Evolutionary conservation across 2,329 filamentous ascomycete genomes (phyloP).

Genomic region (Fusarium concolor): DNA sequence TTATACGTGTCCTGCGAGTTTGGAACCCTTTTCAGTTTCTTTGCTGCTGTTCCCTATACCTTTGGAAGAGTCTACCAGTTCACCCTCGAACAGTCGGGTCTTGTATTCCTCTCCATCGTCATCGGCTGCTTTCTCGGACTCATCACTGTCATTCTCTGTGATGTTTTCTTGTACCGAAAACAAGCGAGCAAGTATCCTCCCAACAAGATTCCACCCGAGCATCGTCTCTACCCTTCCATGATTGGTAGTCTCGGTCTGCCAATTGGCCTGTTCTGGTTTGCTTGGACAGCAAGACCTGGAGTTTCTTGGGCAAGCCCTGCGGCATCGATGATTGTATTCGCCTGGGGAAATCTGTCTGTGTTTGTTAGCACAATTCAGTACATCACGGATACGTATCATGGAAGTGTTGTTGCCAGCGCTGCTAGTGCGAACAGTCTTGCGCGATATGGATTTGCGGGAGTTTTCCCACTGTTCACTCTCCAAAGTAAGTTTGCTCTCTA

Average conservation of each 20-base stretch:
- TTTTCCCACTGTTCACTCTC: conserved; percentile 71
- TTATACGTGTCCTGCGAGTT: conserved; percentile 64
- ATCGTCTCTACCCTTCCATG: conserved; percentile 70
- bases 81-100: conserved; percentile 54
- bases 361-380: conserved; percentile 67
- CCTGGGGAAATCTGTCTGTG: conserved; percentile 69
- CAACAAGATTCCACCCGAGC: conserved; percentile 61
- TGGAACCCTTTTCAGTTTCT: conserved; percentile 65
- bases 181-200: conserved; percentile 50
- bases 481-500: conserved; percentile 57
- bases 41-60: conserved; percentile 62
- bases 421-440: conserved; percentile 69
- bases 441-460: conserved; percentile 65
- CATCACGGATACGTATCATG: conserved; percentile 66
- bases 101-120: conserved; percentile 60
- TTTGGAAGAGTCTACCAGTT: conserved; percentile 61
- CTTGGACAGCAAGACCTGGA: conserved; percentile 62
- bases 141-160: conserved; percentile 55
- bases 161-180: conserved; percentile 56
- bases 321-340: conserved; percentile 66
- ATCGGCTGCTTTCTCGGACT: conserved; percentile 59
- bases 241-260: conserved; percentile 66
- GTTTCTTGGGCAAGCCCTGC: conserved; percentile 64
- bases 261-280: conserved; percentile 69
- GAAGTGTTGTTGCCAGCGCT: conserved; percentile 67